Conservation (phyloP, 805 yeast species). For the Grigorovia humatica region DNA sequence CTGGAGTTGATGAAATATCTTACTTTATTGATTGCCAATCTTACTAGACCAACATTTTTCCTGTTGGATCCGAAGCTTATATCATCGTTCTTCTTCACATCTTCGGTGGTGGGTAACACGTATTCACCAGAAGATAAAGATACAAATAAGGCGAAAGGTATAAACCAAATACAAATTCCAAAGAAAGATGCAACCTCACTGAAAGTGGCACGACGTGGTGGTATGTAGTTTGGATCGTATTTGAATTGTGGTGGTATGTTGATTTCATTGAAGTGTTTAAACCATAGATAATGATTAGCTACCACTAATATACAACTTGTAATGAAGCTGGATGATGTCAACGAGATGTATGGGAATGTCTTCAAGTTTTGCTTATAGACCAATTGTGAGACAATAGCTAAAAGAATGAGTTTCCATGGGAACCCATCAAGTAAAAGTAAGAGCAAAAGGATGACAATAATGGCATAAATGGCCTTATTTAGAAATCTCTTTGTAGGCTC, state of each 20-base stretch:
- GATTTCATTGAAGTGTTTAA: slow-evolving; percentile 64
- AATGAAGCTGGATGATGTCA: slow-evolving; percentile 63
- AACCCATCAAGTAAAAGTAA: slow-evolving; percentile 68
- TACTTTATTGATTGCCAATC: slow-evolving; percentile 45
- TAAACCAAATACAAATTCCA: slow-evolving; percentile 86
- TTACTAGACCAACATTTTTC: slow-evolving; percentile 56
- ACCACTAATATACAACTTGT: slow-evolving; percentile 63
- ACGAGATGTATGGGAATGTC: slow-evolving; percentile 73
- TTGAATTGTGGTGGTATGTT: slow-evolving; percentile 56
- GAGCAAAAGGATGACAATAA: slow-evolving; percentile 45
- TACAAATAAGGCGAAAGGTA: slow-evolving; percentile 87
- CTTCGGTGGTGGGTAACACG: slow-evolving; percentile 50
- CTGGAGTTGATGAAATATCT: slow-evolving; percentile 37
- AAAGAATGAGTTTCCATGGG: slow-evolving; percentile 56
- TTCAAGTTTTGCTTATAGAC: slow-evolving; percentile 69
- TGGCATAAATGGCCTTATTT: slow-evolving; percentile 48
- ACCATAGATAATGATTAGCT: slow-evolving; percentile 83
- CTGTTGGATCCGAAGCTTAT: slow-evolving; percentile 27
- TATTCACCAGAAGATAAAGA: slow-evolving; percentile 88
- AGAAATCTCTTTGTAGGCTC: slow-evolving; percentile 71
- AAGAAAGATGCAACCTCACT: slow-evolving; percentile 91
- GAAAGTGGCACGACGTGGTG: slow-evolving; percentile 68
- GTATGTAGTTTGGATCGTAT: slow-evolving; percentile 45
- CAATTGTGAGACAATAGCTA: slow-evolving; percentile 60
- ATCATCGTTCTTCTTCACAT: slow-evolving; percentile 24